Conservation (phyloP, 2,329 filamentous ascomycete genomes). For the Colletotrichum spinosum region DNA sequence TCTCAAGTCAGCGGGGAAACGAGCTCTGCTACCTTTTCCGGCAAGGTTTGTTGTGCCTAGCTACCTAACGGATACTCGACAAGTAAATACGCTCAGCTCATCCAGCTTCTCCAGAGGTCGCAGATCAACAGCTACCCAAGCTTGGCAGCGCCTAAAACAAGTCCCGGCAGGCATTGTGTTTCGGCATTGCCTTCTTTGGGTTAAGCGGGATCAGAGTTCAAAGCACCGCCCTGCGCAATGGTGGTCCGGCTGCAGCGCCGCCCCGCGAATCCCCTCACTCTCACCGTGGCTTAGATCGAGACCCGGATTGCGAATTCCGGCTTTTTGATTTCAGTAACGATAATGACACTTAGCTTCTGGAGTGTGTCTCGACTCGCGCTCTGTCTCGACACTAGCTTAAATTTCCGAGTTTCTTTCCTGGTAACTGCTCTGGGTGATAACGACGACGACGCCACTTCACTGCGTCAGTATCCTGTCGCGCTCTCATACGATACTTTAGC, state of each 20-base stretch:
- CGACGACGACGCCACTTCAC: too few relatives aligned
- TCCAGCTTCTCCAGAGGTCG: neutral
- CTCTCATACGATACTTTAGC: neutral
- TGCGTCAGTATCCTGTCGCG: too few relatives aligned
- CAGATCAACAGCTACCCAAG: neutral
- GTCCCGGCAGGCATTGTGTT: neutral
- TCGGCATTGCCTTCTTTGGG: conserved; percentile 11
- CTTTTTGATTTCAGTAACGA: neutral
- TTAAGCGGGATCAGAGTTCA: neutral
- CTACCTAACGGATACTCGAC: too few relatives aligned
- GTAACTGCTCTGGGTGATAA: too few relatives aligned
- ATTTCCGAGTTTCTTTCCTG: neutral
- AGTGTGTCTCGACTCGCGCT: too few relatives aligned
- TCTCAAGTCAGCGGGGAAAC: too few relatives aligned
- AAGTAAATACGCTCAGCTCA: too few relatives aligned
- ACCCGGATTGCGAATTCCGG: neutral
- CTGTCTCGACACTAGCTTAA: neutral
- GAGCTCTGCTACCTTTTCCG: too few relatives aligned
- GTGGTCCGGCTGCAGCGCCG: neutral
- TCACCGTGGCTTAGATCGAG: neutral
- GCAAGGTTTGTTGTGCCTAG: too few relatives aligned
- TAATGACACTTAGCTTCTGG: too few relatives aligned
- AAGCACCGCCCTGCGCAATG: too few relatives aligned
- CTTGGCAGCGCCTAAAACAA: neutral
- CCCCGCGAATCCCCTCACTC: conserved; percentile 16